Evolutionary conservation across 148 eudicot genomes (phyloP).

Genomic region (Fagopyrum esculentum): DNA sequence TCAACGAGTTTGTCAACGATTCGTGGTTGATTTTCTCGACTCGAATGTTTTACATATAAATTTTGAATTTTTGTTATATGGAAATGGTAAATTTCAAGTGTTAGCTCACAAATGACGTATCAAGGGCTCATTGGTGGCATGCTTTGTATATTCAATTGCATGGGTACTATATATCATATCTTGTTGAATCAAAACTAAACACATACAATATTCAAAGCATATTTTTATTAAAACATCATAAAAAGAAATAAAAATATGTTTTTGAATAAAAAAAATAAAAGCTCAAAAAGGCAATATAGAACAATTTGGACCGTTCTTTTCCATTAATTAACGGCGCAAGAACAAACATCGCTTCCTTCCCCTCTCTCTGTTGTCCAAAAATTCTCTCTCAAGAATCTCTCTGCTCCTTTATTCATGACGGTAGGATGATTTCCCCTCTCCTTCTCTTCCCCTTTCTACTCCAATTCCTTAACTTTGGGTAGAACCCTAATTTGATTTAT

Average conservation of each 20-base stretch:
- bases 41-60: no score
- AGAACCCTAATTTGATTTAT: neutral
- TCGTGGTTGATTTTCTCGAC: no score
- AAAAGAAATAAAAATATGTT: neutral
- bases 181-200: conserved; percentile 3
- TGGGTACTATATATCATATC: conserved; percentile 1
- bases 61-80: neutral
- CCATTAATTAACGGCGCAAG: conserved; percentile 5
- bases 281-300: conserved; percentile 6
- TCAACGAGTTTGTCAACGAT: no score
- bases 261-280: neutral
- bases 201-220: neutral
- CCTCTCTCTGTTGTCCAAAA: neutral
- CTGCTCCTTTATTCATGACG: conserved; percentile 31
- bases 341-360: neutral
- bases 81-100: neutral
- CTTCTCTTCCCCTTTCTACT: neutral
- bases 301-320: conserved; percentile 8
- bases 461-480: neutral
- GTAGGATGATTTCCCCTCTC: conserved; percentile 15
- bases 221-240: neutral
- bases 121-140: conserved; percentile 3
- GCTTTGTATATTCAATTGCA: neutral
- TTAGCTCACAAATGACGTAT: neutral
- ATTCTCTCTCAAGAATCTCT: conserved; percentile 11